Conservation (phyloP, 2,329 filamentous ascomycete genomes). For the Penicillium sp. region DNA sequence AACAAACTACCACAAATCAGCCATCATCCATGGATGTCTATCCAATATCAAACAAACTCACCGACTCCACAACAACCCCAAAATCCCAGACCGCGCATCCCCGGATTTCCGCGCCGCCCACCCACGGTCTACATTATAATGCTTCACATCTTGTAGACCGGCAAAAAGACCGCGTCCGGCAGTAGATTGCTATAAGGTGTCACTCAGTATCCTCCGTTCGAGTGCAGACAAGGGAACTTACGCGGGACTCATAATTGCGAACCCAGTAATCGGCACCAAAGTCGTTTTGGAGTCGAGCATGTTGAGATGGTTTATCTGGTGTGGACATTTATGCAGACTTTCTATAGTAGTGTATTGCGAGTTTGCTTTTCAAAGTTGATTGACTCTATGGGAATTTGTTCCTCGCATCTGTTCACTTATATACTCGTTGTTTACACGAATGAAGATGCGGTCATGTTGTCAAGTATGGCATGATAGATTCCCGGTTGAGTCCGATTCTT, state of each 20-base stretch:
- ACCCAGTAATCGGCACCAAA: slow-evolving; percentile 37
- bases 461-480: too few relatives aligned
- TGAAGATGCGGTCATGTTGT: too few relatives aligned
- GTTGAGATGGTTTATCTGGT: slow-evolving; percentile 6
- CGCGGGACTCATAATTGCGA: slow-evolving; percentile 21
- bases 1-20: background rate
- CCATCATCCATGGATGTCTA: background rate
- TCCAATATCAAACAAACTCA: slow-evolving; percentile 11
- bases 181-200: slow-evolving; percentile 26
- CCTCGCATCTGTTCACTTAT: too few relatives aligned
- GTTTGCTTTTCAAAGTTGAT: too few relatives aligned
- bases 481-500: too few relatives aligned
- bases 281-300: slow-evolving; percentile 30
- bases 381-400: too few relatives aligned
- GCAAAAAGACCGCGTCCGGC: slow-evolving; percentile 36
- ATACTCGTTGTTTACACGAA: too few relatives aligned
- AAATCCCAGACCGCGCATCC: slow-evolving; percentile 11
- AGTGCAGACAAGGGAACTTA: slow-evolving; percentile 19
- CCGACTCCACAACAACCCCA: slow-evolving; percentile 21
- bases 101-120: slow-evolving; percentile 30
- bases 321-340: slow-evolving; percentile 9
- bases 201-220: too few relatives aligned
- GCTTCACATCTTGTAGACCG: slow-evolving; percentile 35
- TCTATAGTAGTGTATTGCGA: too few relatives aligned
- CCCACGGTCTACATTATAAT: slow-evolving; percentile 36